Evolutionary conservation across 2,329 filamentous ascomycete genomes (phyloP), one percentile per base, ranked within the genome.

Genomic region (Macrophomina tecta): DNA sequence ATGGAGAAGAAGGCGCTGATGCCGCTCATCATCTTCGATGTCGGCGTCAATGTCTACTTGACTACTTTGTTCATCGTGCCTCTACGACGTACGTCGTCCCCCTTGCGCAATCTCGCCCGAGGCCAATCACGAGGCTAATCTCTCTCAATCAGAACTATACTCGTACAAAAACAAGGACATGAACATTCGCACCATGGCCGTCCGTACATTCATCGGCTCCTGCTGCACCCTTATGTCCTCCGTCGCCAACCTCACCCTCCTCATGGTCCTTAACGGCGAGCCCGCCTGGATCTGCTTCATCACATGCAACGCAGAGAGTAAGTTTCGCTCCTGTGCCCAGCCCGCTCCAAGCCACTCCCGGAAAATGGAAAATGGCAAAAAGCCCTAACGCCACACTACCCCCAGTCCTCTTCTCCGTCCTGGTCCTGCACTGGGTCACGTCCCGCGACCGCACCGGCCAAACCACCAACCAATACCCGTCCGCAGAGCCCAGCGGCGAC

Each of bases 11-110:
- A 82, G 4, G 84, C 85, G 4, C 85, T 90, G 80, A 82, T 89
- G 34, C 86, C 87, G 0, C 80, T 90, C 12, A 87, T 90, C 52
- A 79, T 79, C 0, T 88, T 89, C 69, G 88, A 90, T 69, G 77
- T 87, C 12, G 69, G 87, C 1, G 83, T 88, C 66, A 90, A 90
- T 71, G 83, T 89, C 28, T 90, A 89, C 70, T 78, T 90, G 1
- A 90, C 87, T 0, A 79, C 84, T 4, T 78, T 90, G n/a, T 90
- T 90, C 73, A 76, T 90, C 2, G 79, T 86, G n/a, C 87, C 87
- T 2, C 73, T 90, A 1, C 84, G 82, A 68, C 80, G 52, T 48
- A 52, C 28, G 56, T 11, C 14, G 8, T 2, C 23, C 53, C 12
- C 23, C 8, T 2, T 51, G 14, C 28, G 23, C 12, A 12, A 28